Base-by-base conservation (phyloP, 2,329 filamentous ascomycete species). In the Claviceps africana region DNA sequence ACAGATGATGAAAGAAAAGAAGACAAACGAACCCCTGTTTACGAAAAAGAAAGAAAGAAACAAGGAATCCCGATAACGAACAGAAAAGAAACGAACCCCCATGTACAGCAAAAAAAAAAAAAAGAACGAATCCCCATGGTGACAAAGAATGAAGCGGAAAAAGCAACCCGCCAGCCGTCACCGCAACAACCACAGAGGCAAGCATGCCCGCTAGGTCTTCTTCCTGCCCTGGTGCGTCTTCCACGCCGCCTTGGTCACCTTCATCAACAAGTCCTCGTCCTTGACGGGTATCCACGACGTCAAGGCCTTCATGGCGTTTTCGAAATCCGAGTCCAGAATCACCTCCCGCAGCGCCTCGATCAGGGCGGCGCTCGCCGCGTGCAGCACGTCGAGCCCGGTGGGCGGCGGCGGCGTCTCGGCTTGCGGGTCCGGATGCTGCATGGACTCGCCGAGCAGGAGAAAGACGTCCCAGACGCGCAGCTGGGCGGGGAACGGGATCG, bases 391-490 rank as follows among this genome's bases (percentile, higher is more conserved):
- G 37, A 97, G 76, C 50, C 88, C 86, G 40, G 59, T 25, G 2
- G 40, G 11, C 4, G 45, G n/a, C n/a, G n/a, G n/a, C n/a, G n/a
- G n/a, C n/a, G n/a, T n/a, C n/a, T n/a, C n/a, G 30, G 6, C 21
- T 7, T n/a, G 25, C 10, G 21, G 28, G 30, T 21, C 10, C 17
- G 3, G 45, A n/a, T 8, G 19, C 21, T 25, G n/a, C 31, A 53
- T 35, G 6, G 54, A 56, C 43, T 64, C 58, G 4, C 91, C 93
- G 13, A 97, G 79, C 15, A 98, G 80, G 79, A 98, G 88, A 69
- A 97, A 97, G 1, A 96, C 86, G 64, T 98, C 93, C 93, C 93
- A 98, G 17, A 98, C 86, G 48, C 93, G 85, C 37, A 98, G 81
- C 67, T 97, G 93, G 3, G 91, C 90, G 0, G 88, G 79, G 61